phyloP scores from a whole-genome alignment of 2,329 filamentous ascomycete genomes.

The Arachnomyces sp. region DNA sequence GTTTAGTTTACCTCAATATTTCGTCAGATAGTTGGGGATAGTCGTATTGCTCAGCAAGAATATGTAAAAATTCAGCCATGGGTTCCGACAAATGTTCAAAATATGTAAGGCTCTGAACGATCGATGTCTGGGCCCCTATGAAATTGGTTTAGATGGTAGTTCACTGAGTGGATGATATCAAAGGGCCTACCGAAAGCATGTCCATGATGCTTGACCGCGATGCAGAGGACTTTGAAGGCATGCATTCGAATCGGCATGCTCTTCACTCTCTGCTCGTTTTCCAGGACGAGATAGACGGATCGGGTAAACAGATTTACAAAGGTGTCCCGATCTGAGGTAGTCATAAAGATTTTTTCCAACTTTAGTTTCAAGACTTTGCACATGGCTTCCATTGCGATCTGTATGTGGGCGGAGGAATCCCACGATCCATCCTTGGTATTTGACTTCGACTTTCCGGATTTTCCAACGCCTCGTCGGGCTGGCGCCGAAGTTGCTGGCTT shows the following conservation, averaged over 20 bases:
- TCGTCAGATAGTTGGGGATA: conserved; percentile 93
- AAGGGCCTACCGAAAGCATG: conserved; percentile 70
- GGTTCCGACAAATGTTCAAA: conserved; percentile 98
- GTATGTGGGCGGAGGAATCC: conserved; percentile 83
- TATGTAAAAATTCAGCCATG: conserved; percentile 97
- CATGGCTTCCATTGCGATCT: conserved; percentile 85
- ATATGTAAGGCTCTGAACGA: conserved; percentile 94
- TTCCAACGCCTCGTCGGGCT: conserved; percentile 65
- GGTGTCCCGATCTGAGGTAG: conserved; percentile 90
- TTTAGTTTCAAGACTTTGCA: conserved; percentile 92
- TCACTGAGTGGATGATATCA: background rate
- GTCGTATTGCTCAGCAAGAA: conserved; percentile 93
- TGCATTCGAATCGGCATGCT: conserved; percentile 87
- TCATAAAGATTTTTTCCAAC: conserved; percentile 85
- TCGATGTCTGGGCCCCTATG: conserved; percentile 86
- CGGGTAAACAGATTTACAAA: conserved; percentile 88
- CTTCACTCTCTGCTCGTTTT: conserved; percentile 90
- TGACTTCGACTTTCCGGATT: conserved; percentile 62
- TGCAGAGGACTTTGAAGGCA: conserved; percentile 91
- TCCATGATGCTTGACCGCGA: conserved; percentile 94
- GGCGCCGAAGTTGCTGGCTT: conserved; percentile 66
- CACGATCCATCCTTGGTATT: conserved; percentile 65
- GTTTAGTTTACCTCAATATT: conserved; percentile 52
- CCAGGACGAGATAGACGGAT: conserved; percentile 85
- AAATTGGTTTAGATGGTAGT: conserved; percentile 14